Evolutionary conservation across 345 rosid genomes (phyloP), one percentile per base, ranked within the genome.

Genomic region (Linum tenue): DNA sequence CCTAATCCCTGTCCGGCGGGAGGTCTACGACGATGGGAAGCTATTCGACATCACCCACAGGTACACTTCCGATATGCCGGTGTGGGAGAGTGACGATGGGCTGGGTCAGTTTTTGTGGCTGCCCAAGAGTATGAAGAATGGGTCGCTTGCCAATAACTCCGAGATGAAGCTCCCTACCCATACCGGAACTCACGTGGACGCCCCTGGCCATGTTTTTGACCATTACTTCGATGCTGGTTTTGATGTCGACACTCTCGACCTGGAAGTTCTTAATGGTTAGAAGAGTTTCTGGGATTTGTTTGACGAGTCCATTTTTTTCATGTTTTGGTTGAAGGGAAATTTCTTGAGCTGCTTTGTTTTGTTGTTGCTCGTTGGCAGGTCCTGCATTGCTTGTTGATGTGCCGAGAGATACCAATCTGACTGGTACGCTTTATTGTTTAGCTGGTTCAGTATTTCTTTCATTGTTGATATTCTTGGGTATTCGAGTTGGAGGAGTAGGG

Each of bases 181-280:
- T 68, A 79, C 97, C 5, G 98, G 97, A 9, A 89, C 98, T 14
- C 98, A 92, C 53, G 95, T 92, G 43, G 98, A 92, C 50, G 83
- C 98, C 0, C 97, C 97, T 1, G 96, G 97, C 0, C 98, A 92
- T 39, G 76, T 92, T 44, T 84, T 77, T 15, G 94, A 87, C 56
- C 75, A 81, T 36, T 92, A 87, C 71, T 90, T 77, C 40, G 96
- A 92, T 42, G 94, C 97, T 17, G 94, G 96, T 0, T 92, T 81
- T n/a, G 98, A 92, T 73, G 86, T 87, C 4, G 97, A 89, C 59
- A 83, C 98, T 4, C 98, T 92, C 35, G 96, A 92, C 70, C 73
- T 74, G 37, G 75, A 77, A 37, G 72, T 70, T 10, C 77, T 83
- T 5, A 88, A 88, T 31, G 95, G 11, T 59, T 3, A 11, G 2